Evolutionary conservation across 768 basidiomycete genomes (phyloP).

Genomic region (Russula virescens): DNA sequence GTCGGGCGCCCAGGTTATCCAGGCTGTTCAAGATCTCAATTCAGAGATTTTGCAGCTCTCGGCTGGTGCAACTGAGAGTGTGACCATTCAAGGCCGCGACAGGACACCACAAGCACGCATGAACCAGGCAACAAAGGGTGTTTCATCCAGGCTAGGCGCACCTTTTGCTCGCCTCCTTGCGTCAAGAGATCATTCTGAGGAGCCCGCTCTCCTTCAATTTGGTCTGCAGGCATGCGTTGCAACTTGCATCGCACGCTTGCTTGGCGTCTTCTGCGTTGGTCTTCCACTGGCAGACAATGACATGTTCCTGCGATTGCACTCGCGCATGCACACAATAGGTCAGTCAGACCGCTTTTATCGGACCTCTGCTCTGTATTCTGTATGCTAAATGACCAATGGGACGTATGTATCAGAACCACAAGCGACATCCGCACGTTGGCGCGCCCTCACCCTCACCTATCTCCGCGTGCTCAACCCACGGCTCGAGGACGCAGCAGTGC

Average conservation of each 20-base stretch:
- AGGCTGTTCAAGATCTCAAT: constrained; percentile 74
- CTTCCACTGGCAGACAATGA: constrained; percentile 66
- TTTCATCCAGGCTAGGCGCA: constrained; percentile 56
- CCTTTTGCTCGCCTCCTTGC: constrained; percentile 56
- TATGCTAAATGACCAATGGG: constrained; percentile 11
- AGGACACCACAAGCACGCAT: constrained; percentile 38
- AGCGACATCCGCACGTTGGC: constrained; percentile 66
- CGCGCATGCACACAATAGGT: constrained; percentile 52
- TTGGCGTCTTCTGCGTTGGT: constrained; percentile 69
- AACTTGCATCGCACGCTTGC: constrained; percentile 58
- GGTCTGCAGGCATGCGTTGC: constrained; percentile 68
- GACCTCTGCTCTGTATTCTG: constrained; percentile 22
- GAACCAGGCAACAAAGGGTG: constrained; percentile 52
- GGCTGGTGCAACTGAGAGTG: constrained; percentile 66
- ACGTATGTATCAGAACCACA: constrained; percentile 51
- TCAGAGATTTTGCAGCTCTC: constrained; percentile 78
- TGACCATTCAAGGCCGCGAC: constrained; percentile 43
- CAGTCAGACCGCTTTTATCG: constrained; percentile 23
- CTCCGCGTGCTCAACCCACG: constrained; percentile 65
- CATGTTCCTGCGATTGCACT: constrained; percentile 55
- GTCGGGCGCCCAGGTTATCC: constrained; percentile 74
- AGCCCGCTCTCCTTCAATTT: constrained; percentile 71
- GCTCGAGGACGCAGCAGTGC: constrained; percentile 57
- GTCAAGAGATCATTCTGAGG: constrained; percentile 63
- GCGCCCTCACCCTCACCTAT: constrained; percentile 63